A percentile compares a stretch with the other conserved stretches of the same genome.
Conservation (phyloP, 192 early-diverging fungal genomes). For the Backusella liffmaniae region DNA sequence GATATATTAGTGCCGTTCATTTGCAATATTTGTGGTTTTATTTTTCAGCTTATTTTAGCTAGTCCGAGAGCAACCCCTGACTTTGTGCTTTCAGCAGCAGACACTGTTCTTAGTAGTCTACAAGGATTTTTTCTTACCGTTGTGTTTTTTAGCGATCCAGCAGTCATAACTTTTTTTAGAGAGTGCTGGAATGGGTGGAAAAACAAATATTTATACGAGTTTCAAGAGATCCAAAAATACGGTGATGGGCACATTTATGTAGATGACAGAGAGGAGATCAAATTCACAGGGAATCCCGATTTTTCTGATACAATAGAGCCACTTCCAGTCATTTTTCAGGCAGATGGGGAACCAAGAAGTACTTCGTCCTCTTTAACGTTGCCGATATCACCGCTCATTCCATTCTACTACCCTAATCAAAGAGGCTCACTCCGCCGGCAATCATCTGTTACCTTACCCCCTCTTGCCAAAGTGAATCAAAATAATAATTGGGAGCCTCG, state of each 20-base stretch:
- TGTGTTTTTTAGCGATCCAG: constrained; percentile 12
- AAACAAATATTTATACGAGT: not conserved
- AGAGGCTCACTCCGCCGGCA: not conserved
- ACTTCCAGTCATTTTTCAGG: not conserved
- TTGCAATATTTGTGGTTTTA: not conserved
- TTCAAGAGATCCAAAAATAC: not conserved
- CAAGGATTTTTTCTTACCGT: constrained; percentile 11
- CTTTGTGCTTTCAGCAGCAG: not conserved
- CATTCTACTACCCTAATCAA: not conserved
- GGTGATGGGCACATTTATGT: not conserved
- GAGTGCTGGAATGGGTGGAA: not conserved
- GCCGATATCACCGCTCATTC: too few species aligned
- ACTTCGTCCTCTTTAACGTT: not conserved
- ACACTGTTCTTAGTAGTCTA: not conserved
- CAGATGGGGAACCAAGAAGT: not conserved
- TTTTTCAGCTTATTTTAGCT: constrained; percentile 1
- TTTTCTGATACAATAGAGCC: not conserved
- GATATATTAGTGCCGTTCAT: constrained; percentile 5
- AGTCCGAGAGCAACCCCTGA: not conserved
- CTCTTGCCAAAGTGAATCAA: not conserved
- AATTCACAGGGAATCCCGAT: not conserved
- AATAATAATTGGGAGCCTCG: not conserved
- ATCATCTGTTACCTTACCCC: not conserved
- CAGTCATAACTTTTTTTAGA: not conserved
- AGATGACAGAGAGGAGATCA: not conserved